Conservation (phyloP, 345 rosid genomes). For the Corchorus capsularis region DNA sequence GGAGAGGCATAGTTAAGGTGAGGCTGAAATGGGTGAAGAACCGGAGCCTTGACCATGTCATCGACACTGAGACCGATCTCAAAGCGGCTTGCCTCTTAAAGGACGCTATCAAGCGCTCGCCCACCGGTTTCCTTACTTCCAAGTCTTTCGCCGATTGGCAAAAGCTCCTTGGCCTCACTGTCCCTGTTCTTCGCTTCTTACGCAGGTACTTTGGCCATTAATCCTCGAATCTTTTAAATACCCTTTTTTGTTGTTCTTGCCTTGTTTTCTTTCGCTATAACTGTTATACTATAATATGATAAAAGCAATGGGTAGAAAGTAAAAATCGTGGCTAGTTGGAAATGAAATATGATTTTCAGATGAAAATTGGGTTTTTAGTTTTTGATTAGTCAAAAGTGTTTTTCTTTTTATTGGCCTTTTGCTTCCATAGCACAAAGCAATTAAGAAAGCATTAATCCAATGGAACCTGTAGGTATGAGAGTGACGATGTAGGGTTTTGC, state of each 20-base stretch:
- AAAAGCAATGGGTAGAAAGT: no score
- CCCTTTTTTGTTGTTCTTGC: not conserved
- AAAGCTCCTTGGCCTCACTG: slow-evolving; percentile 89
- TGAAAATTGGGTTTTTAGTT: not conserved
- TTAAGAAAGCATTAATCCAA: not conserved
- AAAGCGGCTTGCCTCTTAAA: slow-evolving; percentile 91
- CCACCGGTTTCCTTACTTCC: slow-evolving; percentile 86
- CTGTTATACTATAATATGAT: no score
- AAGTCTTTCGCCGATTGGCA: slow-evolving; percentile 92
- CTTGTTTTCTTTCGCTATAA: no score
- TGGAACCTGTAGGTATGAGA: not conserved
- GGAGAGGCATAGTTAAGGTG: slow-evolving; percentile 62
- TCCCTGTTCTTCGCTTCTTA: slow-evolving; percentile 88
- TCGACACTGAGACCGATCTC: slow-evolving; percentile 85
- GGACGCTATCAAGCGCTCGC: slow-evolving; percentile 88
- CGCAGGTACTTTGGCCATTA: slow-evolving; percentile 54
- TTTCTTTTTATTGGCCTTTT: not conserved
- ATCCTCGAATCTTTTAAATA: slow-evolving; percentile 13
- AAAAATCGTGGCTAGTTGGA: no score
- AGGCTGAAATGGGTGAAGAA: slow-evolving; percentile 95
- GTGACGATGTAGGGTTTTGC: not conserved
- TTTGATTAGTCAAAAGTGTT: not conserved
- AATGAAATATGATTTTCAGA: not conserved
- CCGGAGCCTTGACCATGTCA: slow-evolving; percentile 76
- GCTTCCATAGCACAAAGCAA: not conserved